Base-by-base conservation (phyloP, 2,329 filamentous ascomycete genomes). In the Hypoxylon sp. region DNA sequence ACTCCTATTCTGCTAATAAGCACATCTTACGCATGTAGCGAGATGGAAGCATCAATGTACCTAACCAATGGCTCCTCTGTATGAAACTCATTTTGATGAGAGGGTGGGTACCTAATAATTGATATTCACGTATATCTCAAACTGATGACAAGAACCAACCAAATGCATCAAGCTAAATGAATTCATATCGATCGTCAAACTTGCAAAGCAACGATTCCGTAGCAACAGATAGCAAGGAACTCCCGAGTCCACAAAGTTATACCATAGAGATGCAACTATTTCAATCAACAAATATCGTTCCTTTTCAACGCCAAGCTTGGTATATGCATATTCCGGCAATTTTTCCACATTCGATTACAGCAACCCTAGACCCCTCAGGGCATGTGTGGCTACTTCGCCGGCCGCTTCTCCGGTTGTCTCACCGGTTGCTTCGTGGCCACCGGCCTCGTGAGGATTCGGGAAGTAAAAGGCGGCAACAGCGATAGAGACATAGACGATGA, bases 401-500 rank as follows among this genome's bases (percentile, higher is more conserved):
- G 43, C 55, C 6, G 19, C 36, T 46, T 56, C 60, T 13, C 49
- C 41, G 14, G 57, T 53, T 10, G 45, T 46, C 48, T 62, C 60
- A 21, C 49, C 32, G 19, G 57, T 55, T 25, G 32, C 64, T 48
- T 34, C 56, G 11, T 63, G 55, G 77, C 92, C 73, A 76, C 84
- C 59, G 82, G 83, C 52, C 78, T 86, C 73, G 89, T 89, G 1
- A 90, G 89, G 88, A 63, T 86, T 83, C 2, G 87, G 87, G 69
- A 86, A 89, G 74, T 85, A 88, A 68, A 80, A 87, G 1, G 86
- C 86, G 1, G 86, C 86, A 1, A 87, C 85, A 10, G 87, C 87
- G 70, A 90, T 87, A 30, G 86, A 85, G 48, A 89, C 75, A 72
- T 90, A 90, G 4, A 89, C 82, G 49, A 92, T 86, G 17, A 97